Conservation (phyloP, 768 basidiomycete genomes). For the Cubamyces sp. region DNA sequence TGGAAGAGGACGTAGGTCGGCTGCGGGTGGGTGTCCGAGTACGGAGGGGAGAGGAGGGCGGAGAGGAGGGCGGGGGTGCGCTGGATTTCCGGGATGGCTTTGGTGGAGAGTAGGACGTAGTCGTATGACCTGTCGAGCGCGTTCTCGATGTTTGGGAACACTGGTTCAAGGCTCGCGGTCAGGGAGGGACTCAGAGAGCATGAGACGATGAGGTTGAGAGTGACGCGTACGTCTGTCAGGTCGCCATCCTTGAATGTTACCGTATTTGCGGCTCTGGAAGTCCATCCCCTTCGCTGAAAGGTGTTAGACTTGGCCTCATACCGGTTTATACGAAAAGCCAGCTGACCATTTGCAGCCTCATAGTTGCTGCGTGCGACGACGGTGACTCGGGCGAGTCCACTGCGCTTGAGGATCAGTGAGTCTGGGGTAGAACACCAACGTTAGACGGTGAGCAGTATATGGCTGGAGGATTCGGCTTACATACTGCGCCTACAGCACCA, state of each 20-base stretch:
- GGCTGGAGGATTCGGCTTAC: slow-evolving; percentile 41
- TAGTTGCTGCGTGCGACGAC: slow-evolving; percentile 76
- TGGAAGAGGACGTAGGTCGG: slow-evolving; percentile 67
- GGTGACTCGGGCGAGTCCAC: slow-evolving; percentile 66
- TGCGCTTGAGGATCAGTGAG: slow-evolving; percentile 57
- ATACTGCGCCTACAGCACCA: slow-evolving; percentile 68
- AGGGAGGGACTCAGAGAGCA: too few relatives aligned
- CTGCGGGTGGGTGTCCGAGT: slow-evolving; percentile 49
- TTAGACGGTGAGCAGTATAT: not conserved
- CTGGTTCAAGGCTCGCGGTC: slow-evolving; percentile 36
- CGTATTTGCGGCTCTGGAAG: slow-evolving; percentile 63
- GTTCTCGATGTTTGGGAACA: slow-evolving; percentile 58
- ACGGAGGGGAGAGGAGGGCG: slow-evolving; percentile 54
- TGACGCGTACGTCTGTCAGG: slow-evolving; percentile 60
- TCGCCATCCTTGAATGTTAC: slow-evolving; percentile 57
- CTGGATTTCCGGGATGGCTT: slow-evolving; percentile 68
- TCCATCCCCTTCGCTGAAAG: slow-evolving; percentile 53
- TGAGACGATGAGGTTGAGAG: too few relatives aligned
- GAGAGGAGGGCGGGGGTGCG: slow-evolving; percentile 60
- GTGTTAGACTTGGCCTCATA: not conserved
- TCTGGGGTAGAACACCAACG: slow-evolving; percentile 40
- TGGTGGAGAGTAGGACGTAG: slow-evolving; percentile 70
- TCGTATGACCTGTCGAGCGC: slow-evolving; percentile 65
- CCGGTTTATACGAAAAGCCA: not conserved
- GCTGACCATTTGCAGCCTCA: slow-evolving; percentile 51